Base-by-base conservation (phyloP, 768 basidiomycete genomes). In the Kwoniella bestiolae region DNA sequence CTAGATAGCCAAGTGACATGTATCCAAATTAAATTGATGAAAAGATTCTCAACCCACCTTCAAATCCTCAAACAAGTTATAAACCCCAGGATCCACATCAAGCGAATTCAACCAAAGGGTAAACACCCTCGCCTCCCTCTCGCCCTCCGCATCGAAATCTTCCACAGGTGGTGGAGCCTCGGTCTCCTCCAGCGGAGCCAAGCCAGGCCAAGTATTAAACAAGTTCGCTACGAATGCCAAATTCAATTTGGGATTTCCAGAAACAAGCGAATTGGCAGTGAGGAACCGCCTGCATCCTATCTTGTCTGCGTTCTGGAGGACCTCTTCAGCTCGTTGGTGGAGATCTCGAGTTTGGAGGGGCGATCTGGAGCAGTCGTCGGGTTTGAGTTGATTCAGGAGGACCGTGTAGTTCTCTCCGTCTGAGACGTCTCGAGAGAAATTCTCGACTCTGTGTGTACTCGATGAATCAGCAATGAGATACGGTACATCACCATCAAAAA, bases 371-470 rank as follows among this genome's bases (percentile, higher is more conserved):
- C 96, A 98, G 68, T 92, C 85, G 57, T 91, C 90, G 2, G 96
- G 94, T 79, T 95, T 93, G 71, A 99, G 88, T 81, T 98, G 95
- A 82, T 97, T 89, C 61, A 99, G 85, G 5, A 99, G 88, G 59
- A 98, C 85, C 9, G 95, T 97, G 83, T 98, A 99, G 84, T 97
- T 97, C 83, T 97, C 94, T 59, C 90, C 94, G 75, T 99, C 96
- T 29, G 86, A 88, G n/a, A 98, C 94, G 80, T 99, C 96, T 72
- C 92, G 89, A 75, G 91, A 91, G 83, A 99, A 98, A 85, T 98
- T 99, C 82, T 91, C 89, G 34, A 99, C 96, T 75, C 95, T 94
- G 76, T 9, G 11, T 46, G 9, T 49, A 28, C 26, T 21, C 4
- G 26, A 49, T 21, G 7, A 18, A n/a, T 28, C 26, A 52, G 51